Evolutionary conservation across 495 filamentous ascomycete species (phyloP).

Genomic region (Neurospora sp.): DNA sequence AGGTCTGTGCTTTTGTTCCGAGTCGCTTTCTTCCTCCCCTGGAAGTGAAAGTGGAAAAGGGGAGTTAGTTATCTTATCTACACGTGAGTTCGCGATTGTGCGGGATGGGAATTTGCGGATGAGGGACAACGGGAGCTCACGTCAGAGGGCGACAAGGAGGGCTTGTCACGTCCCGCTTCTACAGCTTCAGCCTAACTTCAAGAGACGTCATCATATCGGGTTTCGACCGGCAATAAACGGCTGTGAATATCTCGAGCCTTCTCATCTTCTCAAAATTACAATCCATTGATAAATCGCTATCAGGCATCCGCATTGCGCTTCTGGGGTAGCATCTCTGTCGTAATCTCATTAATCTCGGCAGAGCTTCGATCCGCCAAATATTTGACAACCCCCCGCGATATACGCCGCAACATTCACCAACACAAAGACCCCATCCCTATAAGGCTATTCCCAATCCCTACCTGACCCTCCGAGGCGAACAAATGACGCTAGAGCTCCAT

Average conservation of each 20-base stretch:
- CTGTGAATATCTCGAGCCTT: background rate
- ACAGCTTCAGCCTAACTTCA: background rate
- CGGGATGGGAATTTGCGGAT: background rate
- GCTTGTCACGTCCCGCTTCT: background rate
- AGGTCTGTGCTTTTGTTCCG: background rate
- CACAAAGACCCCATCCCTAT: background rate
- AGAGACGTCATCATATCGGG: background rate
- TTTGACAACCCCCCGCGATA: background rate
- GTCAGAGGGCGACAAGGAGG: background rate
- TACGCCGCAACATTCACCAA: background rate
- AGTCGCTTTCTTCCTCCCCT: background rate
- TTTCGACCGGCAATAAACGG: background rate
- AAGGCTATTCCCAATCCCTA: background rate
- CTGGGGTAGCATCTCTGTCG: background rate
- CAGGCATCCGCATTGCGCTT: background rate
- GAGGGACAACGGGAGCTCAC: background rate
- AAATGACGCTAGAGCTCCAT: slow-evolving; percentile 60
- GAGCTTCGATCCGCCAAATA: background rate
- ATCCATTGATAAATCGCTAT: background rate
- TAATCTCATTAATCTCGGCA: background rate
- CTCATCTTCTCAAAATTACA: background rate
- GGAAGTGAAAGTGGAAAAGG: background rate
- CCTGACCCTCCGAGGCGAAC: background rate
- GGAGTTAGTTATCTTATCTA: background rate
- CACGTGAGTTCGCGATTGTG: background rate